These are phyloP conservation scores for Monosporascus cannonballus DNA, from an alignment of 2,329 filamentous ascomycete genomes.

Conservation along the genomic window DNA sequence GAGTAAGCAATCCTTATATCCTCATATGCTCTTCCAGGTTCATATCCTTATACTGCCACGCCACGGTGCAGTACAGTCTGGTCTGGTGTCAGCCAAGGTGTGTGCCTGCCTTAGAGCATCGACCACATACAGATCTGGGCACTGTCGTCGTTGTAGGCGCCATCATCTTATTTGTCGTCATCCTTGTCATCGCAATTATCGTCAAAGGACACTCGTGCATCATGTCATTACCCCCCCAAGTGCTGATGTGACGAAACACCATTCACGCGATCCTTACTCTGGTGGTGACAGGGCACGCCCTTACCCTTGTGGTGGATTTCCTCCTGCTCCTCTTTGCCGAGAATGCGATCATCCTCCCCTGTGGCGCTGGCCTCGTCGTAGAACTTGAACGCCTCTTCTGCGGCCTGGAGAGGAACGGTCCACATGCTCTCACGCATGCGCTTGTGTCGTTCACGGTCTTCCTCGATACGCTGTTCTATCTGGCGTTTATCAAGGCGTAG, in stretches of 20 bases:
- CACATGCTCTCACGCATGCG: constrained; percentile 86
- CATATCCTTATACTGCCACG: too few relatives aligned
- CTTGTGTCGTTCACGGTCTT: constrained; percentile 94
- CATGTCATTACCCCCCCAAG: background rate
- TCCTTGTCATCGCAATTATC: background rate
- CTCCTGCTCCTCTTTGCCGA: constrained; percentile 65
- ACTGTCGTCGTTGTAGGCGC: too few relatives aligned
- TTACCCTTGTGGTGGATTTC: constrained; percentile 28
- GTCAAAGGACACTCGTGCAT: background rate
- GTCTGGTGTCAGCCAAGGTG: too few relatives aligned
- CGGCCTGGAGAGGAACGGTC: constrained; percentile 64
- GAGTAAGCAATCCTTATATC: too few relatives aligned
- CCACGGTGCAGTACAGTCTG: too few relatives aligned
- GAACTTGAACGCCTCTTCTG: constrained; percentile 70
- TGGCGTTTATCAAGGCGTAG: constrained; percentile 70
- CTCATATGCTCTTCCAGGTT: too few relatives aligned
- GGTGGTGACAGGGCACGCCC: constrained; percentile 9
- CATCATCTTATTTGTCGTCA: too few relatives aligned
- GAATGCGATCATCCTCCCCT: constrained; percentile 77
- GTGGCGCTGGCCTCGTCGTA: constrained; percentile 86
- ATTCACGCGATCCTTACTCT: constrained; percentile 6
- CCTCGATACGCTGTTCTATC: constrained; percentile 93
- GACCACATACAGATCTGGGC: too few relatives aligned
- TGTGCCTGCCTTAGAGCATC: too few relatives aligned
- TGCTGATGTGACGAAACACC: constrained; percentile 11